phyloP scores from a whole-genome alignment of 2,329 filamentous ascomycete species.

The Periconia sp. region DNA sequence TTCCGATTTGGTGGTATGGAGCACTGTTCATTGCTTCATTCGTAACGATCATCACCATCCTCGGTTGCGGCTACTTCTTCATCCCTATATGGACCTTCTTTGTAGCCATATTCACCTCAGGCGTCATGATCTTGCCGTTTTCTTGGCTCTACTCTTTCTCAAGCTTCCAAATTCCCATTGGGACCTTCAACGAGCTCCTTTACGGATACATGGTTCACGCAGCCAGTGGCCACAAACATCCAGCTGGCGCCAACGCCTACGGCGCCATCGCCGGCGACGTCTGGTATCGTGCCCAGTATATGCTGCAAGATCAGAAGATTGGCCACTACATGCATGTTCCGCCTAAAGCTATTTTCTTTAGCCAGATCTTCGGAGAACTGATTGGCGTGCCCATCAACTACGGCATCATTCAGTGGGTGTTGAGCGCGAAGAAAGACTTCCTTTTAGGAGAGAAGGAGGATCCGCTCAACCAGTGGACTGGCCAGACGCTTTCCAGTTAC shows the following conservation, averaged over 20 bases:
- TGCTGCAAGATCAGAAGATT: constrained; percentile 66
- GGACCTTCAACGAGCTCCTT: constrained; percentile 61
- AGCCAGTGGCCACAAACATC: constrained; percentile 53
- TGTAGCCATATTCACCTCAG: constrained; percentile 58
- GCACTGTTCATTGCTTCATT: constrained; percentile 54
- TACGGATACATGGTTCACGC: constrained; percentile 62
- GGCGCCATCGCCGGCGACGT: constrained; percentile 63
- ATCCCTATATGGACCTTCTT: constrained; percentile 64
- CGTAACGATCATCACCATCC: constrained; percentile 53
- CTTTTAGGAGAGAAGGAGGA: constrained; percentile 55
- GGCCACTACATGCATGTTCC: constrained; percentile 66
- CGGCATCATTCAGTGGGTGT: constrained; percentile 61
- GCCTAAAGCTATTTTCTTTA: constrained; percentile 61
- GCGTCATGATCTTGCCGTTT: constrained; percentile 58
- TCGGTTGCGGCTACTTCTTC: constrained; percentile 56
- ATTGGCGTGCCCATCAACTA: constrained; percentile 65
- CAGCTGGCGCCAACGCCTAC: constrained; percentile 60
- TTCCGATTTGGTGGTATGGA: constrained; percentile 62
- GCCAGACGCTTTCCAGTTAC: constrained; percentile 54
- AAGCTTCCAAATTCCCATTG: constrained; percentile 57
- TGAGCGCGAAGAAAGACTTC: constrained; percentile 59
- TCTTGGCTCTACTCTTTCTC: constrained; percentile 63
- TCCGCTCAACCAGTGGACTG: constrained; percentile 64
- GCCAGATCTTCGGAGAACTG: constrained; percentile 61
- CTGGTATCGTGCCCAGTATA: constrained; percentile 50